phyloP scores from a whole-genome alignment of 2,329 filamentous ascomycete genomes.

The Chaetomiaceae sp. region DNA sequence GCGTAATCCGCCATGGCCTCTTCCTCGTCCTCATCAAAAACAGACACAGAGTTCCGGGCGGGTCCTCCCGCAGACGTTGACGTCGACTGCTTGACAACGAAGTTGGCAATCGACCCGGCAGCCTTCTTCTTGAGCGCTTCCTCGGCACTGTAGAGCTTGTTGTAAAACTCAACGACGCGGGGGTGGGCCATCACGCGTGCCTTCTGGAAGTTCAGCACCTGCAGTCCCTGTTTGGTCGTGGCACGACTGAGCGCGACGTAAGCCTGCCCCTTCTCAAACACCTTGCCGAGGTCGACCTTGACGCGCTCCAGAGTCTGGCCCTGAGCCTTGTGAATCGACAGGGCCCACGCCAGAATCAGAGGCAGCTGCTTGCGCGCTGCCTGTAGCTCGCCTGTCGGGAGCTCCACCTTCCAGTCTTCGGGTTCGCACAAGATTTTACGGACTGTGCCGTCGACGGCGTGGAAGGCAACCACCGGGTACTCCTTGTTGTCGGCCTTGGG shows the following conservation, averaged over 20 bases:
- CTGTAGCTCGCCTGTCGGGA: slow-evolving; percentile 91
- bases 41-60: slow-evolving; percentile 7
- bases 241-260: slow-evolving; percentile 95
- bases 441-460: slow-evolving; percentile 69
- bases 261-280: slow-evolving; percentile 96
- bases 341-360: slow-evolving; percentile 90
- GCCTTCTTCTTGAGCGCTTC: slow-evolving; percentile 31
- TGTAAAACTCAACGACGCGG: slow-evolving; percentile 79
- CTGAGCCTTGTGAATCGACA: slow-evolving; percentile 97
- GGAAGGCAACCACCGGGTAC: slow-evolving; percentile 83
- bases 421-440: slow-evolving; percentile 75
- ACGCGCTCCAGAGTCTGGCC: slow-evolving; percentile 91
- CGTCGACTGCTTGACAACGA: slow-evolving; percentile 33
- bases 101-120: slow-evolving; percentile 36
- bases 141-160: slow-evolving; percentile 71
- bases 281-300: slow-evolving; percentile 84
- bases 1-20: slow-evolving; percentile 45
- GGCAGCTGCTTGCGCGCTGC: slow-evolving; percentile 79
- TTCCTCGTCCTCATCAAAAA: slow-evolving; percentile 45
- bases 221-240: slow-evolving; percentile 77
- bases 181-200: slow-evolving; percentile 92
- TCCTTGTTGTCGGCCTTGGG: slow-evolving; percentile 51
- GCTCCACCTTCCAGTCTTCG: slow-evolving; percentile 93
- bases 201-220: slow-evolving; percentile 84
- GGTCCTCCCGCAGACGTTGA: not conserved